Conservation (phyloP, 495 filamentous ascomycete genomes). For the Trichoderma gamsii region DNA sequence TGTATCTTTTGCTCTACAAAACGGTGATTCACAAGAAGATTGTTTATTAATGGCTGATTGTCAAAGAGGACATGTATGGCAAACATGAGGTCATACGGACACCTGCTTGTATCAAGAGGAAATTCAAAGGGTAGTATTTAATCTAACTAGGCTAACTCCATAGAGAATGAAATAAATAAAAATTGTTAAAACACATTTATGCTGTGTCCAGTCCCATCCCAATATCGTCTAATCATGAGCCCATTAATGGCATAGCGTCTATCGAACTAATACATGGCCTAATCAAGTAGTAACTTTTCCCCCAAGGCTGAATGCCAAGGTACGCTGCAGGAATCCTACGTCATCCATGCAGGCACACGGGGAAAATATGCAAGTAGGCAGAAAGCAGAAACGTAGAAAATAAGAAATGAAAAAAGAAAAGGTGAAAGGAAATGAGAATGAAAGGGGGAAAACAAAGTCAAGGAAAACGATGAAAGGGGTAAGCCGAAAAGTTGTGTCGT, state of each 20-base stretch:
- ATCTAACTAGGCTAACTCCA: not conserved
- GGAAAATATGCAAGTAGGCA: not conserved
- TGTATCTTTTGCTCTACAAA: too few species aligned
- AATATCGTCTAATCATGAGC: constrained; percentile 5
- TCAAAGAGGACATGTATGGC: too few species aligned
- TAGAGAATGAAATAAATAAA: not conserved
- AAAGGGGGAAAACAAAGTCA: not conserved
- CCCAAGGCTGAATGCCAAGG: not conserved
- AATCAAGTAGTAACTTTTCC: not conserved
- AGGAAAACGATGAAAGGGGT: not conserved
- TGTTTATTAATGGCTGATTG: too few species aligned
- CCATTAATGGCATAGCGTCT: constrained; percentile 10
- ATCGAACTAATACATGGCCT: not conserved
- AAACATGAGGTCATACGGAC: too few species aligned
- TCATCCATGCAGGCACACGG: not conserved
- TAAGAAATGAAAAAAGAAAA: not conserved
- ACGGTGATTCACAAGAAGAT: too few species aligned
- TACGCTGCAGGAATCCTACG: not conserved
- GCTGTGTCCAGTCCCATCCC: not conserved
- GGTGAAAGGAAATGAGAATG: not conserved
- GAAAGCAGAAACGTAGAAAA: not conserved
- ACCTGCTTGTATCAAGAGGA: too few species aligned
- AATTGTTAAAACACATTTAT: not conserved
- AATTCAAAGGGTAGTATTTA: too few species aligned
- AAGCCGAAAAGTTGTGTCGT: not conserved